Evolutionary conservation across 495 filamentous ascomycete genomes (phyloP), one percentile per base, ranked within the genome.

Genomic region (Aspergillus coremiiformis): DNA sequence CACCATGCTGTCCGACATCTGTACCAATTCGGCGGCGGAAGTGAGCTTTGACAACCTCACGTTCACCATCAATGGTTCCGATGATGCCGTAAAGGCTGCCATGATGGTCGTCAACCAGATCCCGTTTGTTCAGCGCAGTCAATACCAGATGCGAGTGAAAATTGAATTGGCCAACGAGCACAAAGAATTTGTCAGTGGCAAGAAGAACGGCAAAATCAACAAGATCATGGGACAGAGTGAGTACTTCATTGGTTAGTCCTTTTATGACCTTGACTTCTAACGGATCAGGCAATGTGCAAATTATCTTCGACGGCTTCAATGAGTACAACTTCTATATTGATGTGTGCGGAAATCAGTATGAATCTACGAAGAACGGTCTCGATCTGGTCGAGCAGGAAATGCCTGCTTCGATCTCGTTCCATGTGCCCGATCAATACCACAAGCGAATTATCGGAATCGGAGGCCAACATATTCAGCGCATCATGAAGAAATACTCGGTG

Each of bases 241-340:
- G 78, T 64, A 32, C 12, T 19, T 10, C 5, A 24, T 21, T 14
- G 14, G 24, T 15, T 6, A 35, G 12, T 5, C 33, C 22, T 19
- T 10, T 10, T 29, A 6, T 43, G 2, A 5, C 4, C 20, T 22
- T 30, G 5, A 29, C 15, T 10, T 15, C 39, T 54, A 43, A 55
- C 20, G n/a, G 15, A 26, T 4, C 48, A 85, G 82, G 83, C 73
- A 95, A 92, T 58, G 93, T 99, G 5, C 93, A 99, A 71, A 96
- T 99, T 57, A 90, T 96, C 56, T 99, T 99, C 58, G 94, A 99
- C 63, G 89, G 87, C 49, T 97, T 97, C 73, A 94, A 95, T 70
- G 94, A 97, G 73, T 99, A 96, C 75, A 97, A 97, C 70, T 97
- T 99, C 76, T 95, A 95, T 64, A 97, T 99, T 47, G 93, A 97